Conservation (phyloP, 257 asterid genomes). For the Asclepias syriaca region DNA sequence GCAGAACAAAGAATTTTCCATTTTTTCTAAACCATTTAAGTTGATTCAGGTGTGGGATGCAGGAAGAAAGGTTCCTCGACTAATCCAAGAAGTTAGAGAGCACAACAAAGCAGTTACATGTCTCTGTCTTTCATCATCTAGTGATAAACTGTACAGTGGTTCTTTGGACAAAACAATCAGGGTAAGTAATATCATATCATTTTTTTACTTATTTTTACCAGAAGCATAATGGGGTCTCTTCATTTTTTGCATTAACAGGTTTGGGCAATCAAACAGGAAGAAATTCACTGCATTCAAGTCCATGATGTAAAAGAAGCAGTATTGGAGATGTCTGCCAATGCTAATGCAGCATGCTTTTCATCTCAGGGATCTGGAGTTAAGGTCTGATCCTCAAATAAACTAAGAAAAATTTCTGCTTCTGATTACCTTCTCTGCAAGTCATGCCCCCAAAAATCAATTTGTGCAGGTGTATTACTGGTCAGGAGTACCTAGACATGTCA, state of each 20-base stretch:
- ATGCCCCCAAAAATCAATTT: slow-evolving; percentile 10
- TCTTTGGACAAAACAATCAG: slow-evolving; percentile 82
- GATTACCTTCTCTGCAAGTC: background rate
- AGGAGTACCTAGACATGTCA: slow-evolving; percentile 50
- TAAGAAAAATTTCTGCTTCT: background rate
- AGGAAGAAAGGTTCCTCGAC: slow-evolving; percentile 44
- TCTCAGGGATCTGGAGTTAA: slow-evolving; percentile 73
- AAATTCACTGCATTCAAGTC: slow-evolving; percentile 63
- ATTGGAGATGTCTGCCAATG: slow-evolving; percentile 46
- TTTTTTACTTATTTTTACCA: background rate
- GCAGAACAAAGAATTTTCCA: background rate
- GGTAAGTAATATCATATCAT: slow-evolving; percentile 27
- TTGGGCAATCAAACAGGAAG: slow-evolving; percentile 79
- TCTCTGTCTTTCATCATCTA: slow-evolving; percentile 48
- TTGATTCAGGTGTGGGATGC: slow-evolving; percentile 65
- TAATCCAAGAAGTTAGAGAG: slow-evolving; percentile 71
- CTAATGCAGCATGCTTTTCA: slow-evolving; percentile 48
- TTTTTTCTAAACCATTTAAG: slow-evolving; percentile 4
- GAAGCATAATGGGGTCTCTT: background rate
- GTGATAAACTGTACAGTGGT: slow-evolving; percentile 61
- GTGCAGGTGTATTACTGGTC: slow-evolving; percentile 72
- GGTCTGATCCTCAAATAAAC: slow-evolving; percentile 28
- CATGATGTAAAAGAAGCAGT: slow-evolving; percentile 79
- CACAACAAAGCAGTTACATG: slow-evolving; percentile 73
- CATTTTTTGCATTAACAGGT: slow-evolving; percentile 32